These are phyloP conservation scores for Acacia crassicarpa DNA, from an alignment of 306 rosid genomes.

Conservation along the genomic window DNA sequence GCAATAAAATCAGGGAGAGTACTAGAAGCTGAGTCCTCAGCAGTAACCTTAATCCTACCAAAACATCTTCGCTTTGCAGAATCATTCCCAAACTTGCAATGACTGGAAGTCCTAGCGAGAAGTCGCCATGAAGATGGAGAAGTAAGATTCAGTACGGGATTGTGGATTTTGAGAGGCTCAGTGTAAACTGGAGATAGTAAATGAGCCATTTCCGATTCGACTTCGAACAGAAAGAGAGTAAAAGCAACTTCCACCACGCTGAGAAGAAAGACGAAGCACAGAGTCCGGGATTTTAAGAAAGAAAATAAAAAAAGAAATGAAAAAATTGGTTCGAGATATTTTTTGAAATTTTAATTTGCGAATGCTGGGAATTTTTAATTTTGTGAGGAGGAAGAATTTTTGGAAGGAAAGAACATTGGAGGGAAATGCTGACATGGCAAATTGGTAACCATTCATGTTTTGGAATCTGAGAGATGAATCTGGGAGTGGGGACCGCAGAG, in stretches of 20 bases:
- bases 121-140: conserved; percentile 49
- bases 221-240: background rate
- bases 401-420: conserved; percentile 27
- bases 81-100: conserved; percentile 38
- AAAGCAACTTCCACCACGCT: background rate
- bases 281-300: background rate
- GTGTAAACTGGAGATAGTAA: conserved; percentile 64
- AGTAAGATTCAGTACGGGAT: conserved; percentile 44
- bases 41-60: conserved; percentile 62
- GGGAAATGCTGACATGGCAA: conserved; percentile 62
- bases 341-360: conserved; percentile 22
- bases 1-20: conserved; percentile 46
- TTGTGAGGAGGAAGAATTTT: conserved; percentile 59
- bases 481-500: background rate
- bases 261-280: background rate
- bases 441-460: conserved; percentile 44
- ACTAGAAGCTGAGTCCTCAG: conserved; percentile 47
- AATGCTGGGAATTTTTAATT: conserved; percentile 20
- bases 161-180: conserved; percentile 61
- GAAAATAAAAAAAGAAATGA: background rate
- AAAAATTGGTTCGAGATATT: background rate
- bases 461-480: conserved; percentile 48
- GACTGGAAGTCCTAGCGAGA: conserved; percentile 29
- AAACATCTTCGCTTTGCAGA: conserved; percentile 45
- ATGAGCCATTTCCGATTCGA: conserved; percentile 62